Evolutionary conservation across 2,329 filamentous ascomycete genomes (phyloP).

Genomic region (Talaromyces rugulosus): DNA sequence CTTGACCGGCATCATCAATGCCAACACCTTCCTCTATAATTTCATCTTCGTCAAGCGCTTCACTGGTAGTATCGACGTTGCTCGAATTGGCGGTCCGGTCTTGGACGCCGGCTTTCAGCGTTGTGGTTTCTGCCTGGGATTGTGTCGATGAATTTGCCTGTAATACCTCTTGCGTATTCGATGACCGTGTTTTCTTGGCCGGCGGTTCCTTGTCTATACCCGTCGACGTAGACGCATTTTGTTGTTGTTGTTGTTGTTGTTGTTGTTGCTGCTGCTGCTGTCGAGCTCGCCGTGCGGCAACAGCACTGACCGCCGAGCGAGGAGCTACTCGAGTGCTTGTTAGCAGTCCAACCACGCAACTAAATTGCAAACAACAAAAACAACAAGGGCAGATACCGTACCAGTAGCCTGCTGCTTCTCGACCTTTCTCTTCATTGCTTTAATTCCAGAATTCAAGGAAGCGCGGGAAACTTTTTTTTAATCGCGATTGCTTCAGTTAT

Average conservation of each 20-base stretch:
- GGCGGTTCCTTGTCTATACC: constrained; percentile 25
- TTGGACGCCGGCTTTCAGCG: not conserved
- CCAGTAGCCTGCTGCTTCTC: constrained; percentile 33
- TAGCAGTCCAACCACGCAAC: not conserved
- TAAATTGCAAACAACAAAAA: not conserved
- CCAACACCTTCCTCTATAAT: not conserved
- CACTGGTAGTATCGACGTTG: constrained; percentile 2
- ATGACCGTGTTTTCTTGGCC: constrained; percentile 30
- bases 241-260: constrained; percentile 13
- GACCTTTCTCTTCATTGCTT: constrained; percentile 33
- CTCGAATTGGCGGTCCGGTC: constrained; percentile 3
- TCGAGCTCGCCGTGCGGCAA: constrained; percentile 40
- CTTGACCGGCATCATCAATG: not conserved
- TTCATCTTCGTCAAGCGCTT: not conserved
- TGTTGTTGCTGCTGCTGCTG: constrained; percentile 28
- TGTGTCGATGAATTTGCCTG: constrained; percentile 17
- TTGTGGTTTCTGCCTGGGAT: constrained; percentile 16
- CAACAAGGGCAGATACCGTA: constrained; percentile 14
- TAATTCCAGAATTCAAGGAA: not conserved
- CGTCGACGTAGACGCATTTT: constrained; percentile 19
- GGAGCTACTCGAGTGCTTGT: constrained; percentile 1
- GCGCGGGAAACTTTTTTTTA: constrained; percentile 11
- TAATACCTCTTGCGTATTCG: constrained; percentile 19
- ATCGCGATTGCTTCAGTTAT: constrained; percentile 9
- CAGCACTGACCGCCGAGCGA: constrained; percentile 29